Base-by-base conservation (phyloP, 2,329 filamentous ascomycete genomes). In the Tolypocladium album region DNA sequence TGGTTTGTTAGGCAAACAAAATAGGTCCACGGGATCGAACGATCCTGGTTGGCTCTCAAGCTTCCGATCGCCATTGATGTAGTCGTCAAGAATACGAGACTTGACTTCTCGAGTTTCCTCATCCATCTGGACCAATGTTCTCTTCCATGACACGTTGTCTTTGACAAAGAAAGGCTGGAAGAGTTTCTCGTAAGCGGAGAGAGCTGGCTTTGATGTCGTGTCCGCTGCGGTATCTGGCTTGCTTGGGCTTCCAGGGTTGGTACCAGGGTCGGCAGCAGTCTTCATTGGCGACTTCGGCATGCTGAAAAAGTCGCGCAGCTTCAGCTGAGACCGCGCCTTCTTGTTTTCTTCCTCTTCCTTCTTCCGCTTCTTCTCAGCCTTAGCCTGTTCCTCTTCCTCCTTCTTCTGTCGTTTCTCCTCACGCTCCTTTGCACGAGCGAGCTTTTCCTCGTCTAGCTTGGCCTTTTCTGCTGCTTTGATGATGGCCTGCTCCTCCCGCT, bases 81-180 rank as follows among this genome's bases (percentile, higher is more conserved):
- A 81, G 57, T 81, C 76, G 62, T 86, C 82, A 2, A 87, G 71
- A 3, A 78, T 78, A 22, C 65, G 67, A 36, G 76, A 79, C 70
- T 82, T 86, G 57, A 68, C 74, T n/a, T 76, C 69, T 34, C 78
- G 76, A 0, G 83, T 81, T 61, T 84, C 78, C 1, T 80, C 70
- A 64, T 90, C 86, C 70, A 87, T 79, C 45, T 79, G 71, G 36
- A 84, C 84, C 2, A 76, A 78, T 56, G 79, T 75, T 0, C 81
- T 79, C 0, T 92, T 91, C 58, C 97, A 66, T n/a, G 75, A 82
- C 1, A 90, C 88, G 67, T 90, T 82, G 3, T 86, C 80, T 61
- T 90, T 88, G 55, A 94, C 69, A 63, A 88, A 92, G 71, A 97
- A 97, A 0, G 89, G 86, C 39, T 91, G 82, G 68, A 97, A 97